A percentile compares a stretch with the other conserved stretches of the same genome.
Evolutionary conservation across 257 asterid genomes (phyloP).

Genomic region (Solanum microdontum): DNA sequence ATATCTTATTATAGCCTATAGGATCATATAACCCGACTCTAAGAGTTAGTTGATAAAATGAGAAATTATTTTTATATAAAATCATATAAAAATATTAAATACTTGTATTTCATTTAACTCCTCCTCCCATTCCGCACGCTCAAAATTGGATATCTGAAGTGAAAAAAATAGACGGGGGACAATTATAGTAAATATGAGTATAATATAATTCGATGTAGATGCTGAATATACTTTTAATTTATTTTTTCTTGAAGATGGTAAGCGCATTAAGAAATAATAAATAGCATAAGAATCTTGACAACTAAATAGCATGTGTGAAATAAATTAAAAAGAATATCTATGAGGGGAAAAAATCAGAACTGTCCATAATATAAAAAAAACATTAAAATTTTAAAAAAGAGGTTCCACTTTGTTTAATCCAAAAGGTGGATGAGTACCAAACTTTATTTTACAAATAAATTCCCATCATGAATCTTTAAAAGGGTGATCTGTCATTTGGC

Average conservation of each 20-base stretch:
- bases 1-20: not conserved
- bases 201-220: too few relatives aligned
- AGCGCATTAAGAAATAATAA: not conserved
- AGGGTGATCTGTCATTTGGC: not conserved
- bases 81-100: not conserved
- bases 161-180: not conserved
- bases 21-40: not conserved
- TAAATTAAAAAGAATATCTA: not conserved
- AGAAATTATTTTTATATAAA: not conserved
- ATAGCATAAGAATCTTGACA: not conserved
- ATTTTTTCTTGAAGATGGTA: not conserved
- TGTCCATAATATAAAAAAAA: not conserved
- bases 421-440: not conserved
- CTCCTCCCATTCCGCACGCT: fast-evolving
- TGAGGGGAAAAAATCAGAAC: not conserved
- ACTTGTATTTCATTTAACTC: not conserved
- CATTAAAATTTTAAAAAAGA: not conserved
- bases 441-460: not conserved
- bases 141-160: not conserved
- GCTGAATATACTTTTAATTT: too few relatives aligned
- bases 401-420: not conserved
- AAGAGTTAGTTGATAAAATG: not conserved
- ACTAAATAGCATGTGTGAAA: not conserved
- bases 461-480: not conserved
- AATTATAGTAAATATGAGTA: not conserved